phyloP scores from a whole-genome alignment of 2,329 filamentous ascomycete genomes.

The Alternaria brassicicola region DNA sequence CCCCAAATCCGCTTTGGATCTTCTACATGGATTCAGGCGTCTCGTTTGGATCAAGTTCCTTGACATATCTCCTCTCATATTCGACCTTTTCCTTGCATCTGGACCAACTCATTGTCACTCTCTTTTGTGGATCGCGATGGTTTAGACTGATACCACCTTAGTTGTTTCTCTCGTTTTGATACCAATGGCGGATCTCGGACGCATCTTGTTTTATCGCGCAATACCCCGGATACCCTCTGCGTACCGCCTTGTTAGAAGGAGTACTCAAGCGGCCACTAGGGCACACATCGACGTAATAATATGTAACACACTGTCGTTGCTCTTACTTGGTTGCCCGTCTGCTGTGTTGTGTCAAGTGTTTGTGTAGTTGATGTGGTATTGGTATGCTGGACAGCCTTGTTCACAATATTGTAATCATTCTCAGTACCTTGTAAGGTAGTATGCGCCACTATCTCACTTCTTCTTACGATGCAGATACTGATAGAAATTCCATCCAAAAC shows the following conservation, averaged over 20 bases:
- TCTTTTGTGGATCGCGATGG: constrained; percentile 39
- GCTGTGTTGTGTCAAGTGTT: not conserved
- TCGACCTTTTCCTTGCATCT: constrained; percentile 30
- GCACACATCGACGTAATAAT: constrained; percentile 49
- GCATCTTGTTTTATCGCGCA: constrained; percentile 44
- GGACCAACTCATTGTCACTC: constrained; percentile 39
- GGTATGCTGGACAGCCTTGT: not conserved
- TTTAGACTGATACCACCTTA: constrained; percentile 54
- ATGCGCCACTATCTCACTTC: constrained; percentile 5
- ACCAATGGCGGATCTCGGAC: constrained; percentile 35
- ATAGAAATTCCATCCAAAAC: constrained; percentile 66
- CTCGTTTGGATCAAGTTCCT: constrained; percentile 41
- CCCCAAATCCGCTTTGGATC: constrained; percentile 35
- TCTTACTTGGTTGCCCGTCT: not conserved
- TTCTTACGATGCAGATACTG: constrained; percentile 61
- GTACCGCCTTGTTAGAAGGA: constrained; percentile 49
- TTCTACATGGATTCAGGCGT: constrained; percentile 29
- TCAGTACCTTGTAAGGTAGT: not conserved
- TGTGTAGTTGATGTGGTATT: not conserved
- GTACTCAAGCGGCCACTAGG: constrained; percentile 51
- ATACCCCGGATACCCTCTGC: constrained; percentile 52
- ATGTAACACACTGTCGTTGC: constrained; percentile 42
- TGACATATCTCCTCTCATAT: constrained; percentile 41
- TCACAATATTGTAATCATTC: not conserved
- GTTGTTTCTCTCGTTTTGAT: constrained; percentile 49